Evolutionary conservation across 768 basidiomycete species (phyloP), one percentile per base, ranked within the genome.

Genomic region (Paxillus rubicundulus): DNA sequence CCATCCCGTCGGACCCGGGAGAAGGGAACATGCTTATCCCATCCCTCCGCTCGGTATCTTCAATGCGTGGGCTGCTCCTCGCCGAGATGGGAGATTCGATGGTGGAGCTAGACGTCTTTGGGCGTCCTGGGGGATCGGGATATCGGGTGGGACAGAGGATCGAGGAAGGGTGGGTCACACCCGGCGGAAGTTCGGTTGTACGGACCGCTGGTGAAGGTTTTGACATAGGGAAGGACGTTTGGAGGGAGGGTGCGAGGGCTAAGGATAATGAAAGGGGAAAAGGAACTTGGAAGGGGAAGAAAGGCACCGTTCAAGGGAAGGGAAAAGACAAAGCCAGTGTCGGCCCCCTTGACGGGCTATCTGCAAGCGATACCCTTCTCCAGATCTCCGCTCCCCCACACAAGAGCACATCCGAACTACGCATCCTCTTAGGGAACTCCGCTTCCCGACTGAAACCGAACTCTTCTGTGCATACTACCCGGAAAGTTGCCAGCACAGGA

Each of bases 361-460:
- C 74, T 74, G 45, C 77, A 74, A 68, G 67, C 43, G 79, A 78
- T 20, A 86, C 83, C 17, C 70, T 86, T 38, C 72, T 85, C 43
- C 80, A 72, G 59, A 67, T 75, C 40, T 76, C 78, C n/a, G 75
- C 72, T 14, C 70, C 78, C 4, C 74, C 80, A 27, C 70, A 72
- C 28, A 71, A 77, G 58, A 82, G 75, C 45, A 74, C 79, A 7
- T 77, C 76, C 16, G 84, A 87, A 60, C 74, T 87, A 44, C 81
- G 79, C 52, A 66, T 77, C 30, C 75, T 89, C 46, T 76, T 89
- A 7, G 88, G 89, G 12, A 80, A 85, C 61, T 72, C 80, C 0
- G 70, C 75, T 50, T 76, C 83, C 21, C 77, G 79, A 38, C 67
- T 88, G 36, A 82, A 79, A 63, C 64, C 77, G 28, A 79, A 81